These are phyloP conservation scores for Fagus sylvatica DNA, from an alignment of 306 rosid species.

Conservation along the genomic window DNA sequence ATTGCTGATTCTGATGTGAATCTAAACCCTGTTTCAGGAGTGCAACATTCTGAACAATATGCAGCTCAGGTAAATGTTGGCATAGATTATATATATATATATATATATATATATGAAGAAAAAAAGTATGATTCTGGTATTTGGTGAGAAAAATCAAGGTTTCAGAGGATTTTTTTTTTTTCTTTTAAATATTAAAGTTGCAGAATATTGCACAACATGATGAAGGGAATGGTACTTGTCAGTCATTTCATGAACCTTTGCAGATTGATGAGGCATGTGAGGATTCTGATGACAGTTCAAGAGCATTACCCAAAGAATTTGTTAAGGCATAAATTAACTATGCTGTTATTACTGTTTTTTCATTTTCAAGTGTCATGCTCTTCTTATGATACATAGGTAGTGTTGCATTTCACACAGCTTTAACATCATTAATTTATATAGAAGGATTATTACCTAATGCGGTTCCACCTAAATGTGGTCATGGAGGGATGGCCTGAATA, in stretches of 20 bases:
- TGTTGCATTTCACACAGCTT: not conserved
- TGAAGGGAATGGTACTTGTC: not conserved
- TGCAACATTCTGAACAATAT: not conserved
- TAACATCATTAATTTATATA: not conserved
- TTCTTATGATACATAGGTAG: not conserved
- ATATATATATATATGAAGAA: not conserved
- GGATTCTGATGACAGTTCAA: constrained; percentile 1
- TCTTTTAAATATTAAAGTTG: not conserved
- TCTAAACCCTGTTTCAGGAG: constrained; percentile 12
- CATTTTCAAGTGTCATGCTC: not conserved
- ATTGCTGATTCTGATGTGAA: not conserved
- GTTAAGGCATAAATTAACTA: not conserved
- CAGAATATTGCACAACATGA: constrained; percentile 4
- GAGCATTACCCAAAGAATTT: not conserved
- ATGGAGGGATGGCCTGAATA: not conserved
- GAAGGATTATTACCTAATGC: not conserved
- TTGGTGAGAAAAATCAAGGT: not conserved
- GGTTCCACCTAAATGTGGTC: not conserved
- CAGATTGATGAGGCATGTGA: constrained; percentile 2
- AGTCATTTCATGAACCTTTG: not conserved
- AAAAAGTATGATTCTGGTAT: not conserved
- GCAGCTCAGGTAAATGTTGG: constrained; percentile 12
- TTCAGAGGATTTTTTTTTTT: not conserved
- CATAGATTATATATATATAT: not conserved
- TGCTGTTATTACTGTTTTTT: not conserved